These are phyloP conservation scores for Phytophthora hibernalis DNA, from an alignment of 352 stramenopile species.

Conservation along the genomic window DNA sequence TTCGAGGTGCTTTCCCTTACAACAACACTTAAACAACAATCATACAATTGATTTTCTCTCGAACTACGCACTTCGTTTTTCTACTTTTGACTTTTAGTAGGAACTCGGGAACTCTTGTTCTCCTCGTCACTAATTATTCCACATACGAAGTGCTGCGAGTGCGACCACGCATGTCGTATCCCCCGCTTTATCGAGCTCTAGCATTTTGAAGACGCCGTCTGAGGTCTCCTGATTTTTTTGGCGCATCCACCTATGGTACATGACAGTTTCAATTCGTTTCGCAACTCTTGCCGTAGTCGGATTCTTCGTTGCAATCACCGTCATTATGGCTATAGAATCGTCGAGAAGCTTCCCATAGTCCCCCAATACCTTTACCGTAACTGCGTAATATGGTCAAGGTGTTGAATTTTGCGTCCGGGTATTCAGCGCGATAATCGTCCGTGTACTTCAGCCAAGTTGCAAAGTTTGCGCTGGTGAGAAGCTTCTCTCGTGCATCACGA, in stretches of 20 bases:
- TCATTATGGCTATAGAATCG: not conserved
- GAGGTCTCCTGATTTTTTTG: not conserved
- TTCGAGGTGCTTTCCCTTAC: too few species aligned
- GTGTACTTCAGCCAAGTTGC: not conserved
- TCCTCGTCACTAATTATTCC: too few species aligned
- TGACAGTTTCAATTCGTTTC: not conserved
- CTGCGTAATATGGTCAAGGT: not conserved
- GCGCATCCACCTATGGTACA: not conserved
- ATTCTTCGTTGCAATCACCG: not conserved
- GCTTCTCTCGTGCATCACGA: not conserved
- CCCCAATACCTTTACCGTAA: not conserved
- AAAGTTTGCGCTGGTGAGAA: not conserved
- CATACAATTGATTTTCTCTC: too few species aligned
- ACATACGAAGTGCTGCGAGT: too few species aligned
- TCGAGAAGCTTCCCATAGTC: not conserved
- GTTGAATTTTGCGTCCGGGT: not conserved
- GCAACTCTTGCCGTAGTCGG: not conserved
- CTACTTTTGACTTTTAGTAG: too few species aligned
- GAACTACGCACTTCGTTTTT: too few species aligned
- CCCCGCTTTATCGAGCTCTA: not conserved
- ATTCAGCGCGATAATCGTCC: not conserved
- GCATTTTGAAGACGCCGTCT: not conserved
- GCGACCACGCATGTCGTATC: too few species aligned
- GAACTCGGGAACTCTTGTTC: too few species aligned
- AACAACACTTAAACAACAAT: too few species aligned